Base-by-base conservation (phyloP, 2,329 filamentous ascomycete species). In the Chalaropsis ovoidea region DNA sequence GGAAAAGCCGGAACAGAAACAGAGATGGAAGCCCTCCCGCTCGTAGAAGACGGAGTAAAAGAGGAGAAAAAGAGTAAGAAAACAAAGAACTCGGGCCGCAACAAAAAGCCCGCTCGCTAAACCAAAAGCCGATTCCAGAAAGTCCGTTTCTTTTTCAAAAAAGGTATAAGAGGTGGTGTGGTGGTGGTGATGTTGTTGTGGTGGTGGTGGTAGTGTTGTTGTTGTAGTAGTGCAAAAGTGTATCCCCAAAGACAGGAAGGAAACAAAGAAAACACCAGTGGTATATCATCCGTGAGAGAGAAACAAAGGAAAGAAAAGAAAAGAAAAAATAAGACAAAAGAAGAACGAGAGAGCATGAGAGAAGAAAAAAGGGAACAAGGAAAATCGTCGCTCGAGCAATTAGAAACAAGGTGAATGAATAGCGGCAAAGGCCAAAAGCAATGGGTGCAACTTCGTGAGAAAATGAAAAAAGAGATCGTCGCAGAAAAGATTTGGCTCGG, bases 261-360 rank as follows among this genome's bases (percentile, higher is more conserved):
- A 67, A 66, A 58, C 41, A 67, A 67, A 49, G 63, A 66, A 31
- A 52, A 45, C 19, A 52, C 42, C 42, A 62, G 47, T 56, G 52
- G 52, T 64, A 56, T 64, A 56, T 64, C 47, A 52, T 64, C 52
- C 52, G 54, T 63, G 22, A 58, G 63, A 43, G 35, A 62, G 49
- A 66, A 13, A 31, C 31, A 31, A 31, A 31, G 31, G 31, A 31
- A 31, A 31, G 31, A 31, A 39, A 64, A 67, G 47, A 61, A 47
- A 61, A 67, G 10, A 66, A 41, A 39, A 61, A 62, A 31, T 27
- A 62, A 22, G 31, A 45, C 35, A 62, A 41, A 65, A n/a, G 19
- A 60, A 67, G 54, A 64, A 43, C 19, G 62, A 67, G 45, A 56
- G 39, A 67, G 54, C 60, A 43, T 11, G 62, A 67, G 45, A 56